Conservation (phyloP, 1,284 basidiomycete species). For the Pascua sp. region DNA sequence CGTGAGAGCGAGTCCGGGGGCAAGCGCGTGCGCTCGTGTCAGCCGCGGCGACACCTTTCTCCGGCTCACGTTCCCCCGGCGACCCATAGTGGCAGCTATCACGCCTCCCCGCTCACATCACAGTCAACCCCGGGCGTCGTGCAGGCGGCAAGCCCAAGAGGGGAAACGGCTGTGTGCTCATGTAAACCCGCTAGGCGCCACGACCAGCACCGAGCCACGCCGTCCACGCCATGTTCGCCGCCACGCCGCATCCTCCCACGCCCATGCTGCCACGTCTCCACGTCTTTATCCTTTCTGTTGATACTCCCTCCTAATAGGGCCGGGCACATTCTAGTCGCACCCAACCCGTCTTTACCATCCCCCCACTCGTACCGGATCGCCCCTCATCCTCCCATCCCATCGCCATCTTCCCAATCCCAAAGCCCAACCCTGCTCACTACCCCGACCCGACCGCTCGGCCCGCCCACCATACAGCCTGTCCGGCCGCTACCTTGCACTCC, state of each 20-base stretch:
- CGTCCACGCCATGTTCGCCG: neutral
- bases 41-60: too few species aligned
- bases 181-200: constrained; percentile 22
- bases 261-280: neutral
- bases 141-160: constrained; percentile 38
- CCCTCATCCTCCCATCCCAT: too few species aligned
- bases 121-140: constrained; percentile 47
- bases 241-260: too few species aligned
- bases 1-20: too few species aligned
- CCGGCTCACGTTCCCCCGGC: neutral
- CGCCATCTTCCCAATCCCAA: too few species aligned
- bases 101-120: neutral
- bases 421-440: neutral
- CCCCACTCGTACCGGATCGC: too few species aligned
- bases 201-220: neutral
- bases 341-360: neutral
- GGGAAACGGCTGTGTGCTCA: constrained; percentile 36
- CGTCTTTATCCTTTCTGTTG: constrained; percentile 1
- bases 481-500: neutral
- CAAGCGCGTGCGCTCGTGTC: too few species aligned
- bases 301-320: neutral
- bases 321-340: too few species aligned
- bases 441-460: neutral
- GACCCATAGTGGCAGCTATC: too few species aligned
- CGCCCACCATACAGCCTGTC: neutral